Conservation (phyloP, 768 basidiomycete genomes). For the Aureoboletus auriporus region DNA sequence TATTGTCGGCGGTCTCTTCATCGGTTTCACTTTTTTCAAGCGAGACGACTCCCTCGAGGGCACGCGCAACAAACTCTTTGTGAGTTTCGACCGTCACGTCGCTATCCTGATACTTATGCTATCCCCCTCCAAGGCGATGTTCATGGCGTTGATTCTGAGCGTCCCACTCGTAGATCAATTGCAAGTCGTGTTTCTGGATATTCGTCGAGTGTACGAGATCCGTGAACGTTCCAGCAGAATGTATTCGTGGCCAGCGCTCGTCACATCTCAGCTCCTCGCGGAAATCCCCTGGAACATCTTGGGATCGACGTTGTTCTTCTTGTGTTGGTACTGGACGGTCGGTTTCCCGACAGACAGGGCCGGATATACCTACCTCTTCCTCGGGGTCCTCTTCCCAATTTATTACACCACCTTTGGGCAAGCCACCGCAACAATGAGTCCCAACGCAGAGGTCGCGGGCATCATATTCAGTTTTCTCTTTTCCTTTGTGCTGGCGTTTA, state of each 20-base stretch:
- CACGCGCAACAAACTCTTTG: constrained; percentile 64
- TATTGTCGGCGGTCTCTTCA: constrained; percentile 50
- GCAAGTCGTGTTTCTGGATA: constrained; percentile 55
- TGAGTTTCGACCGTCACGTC: constrained; percentile 27
- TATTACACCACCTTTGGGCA: constrained; percentile 63
- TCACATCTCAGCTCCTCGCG: constrained; percentile 51
- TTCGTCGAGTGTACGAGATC: constrained; percentile 61
- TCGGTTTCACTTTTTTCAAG: constrained; percentile 63
- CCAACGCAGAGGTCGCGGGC: constrained; percentile 56
- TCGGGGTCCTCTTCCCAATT: constrained; percentile 51
- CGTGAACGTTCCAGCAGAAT: constrained; percentile 62
- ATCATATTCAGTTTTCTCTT: constrained; percentile 57
- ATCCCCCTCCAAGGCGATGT: constrained; percentile 39
- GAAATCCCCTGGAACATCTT: constrained; percentile 63
- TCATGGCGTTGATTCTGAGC: constrained; percentile 48
- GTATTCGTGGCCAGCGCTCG: constrained; percentile 60
- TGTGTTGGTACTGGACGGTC: constrained; percentile 71
- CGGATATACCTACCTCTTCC: constrained; percentile 56
- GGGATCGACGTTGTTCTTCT: constrained; percentile 54
- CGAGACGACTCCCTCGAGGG: constrained; percentile 51
- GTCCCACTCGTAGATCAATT: constrained; percentile 61
- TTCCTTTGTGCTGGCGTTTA: constrained; percentile 60
- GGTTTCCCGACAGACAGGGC: constrained; percentile 52
- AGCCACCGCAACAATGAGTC: constrained; percentile 57
- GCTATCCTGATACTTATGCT: not conserved